Base-by-base conservation (phyloP, 345 rosid genomes). In the Hypericum perforatum region DNA sequence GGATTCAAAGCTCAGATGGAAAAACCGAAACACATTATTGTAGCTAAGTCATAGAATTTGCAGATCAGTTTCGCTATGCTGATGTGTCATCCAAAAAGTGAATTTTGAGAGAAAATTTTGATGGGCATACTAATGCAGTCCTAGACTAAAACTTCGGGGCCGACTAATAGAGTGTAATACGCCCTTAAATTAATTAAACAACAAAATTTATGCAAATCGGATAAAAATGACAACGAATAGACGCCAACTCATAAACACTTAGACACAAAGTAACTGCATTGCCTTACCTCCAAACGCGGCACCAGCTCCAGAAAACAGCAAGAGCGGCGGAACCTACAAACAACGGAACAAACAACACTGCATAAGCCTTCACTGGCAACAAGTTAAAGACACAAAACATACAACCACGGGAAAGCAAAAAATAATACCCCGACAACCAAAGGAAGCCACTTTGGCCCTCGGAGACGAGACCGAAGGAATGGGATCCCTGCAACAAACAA, bases 401-500 rank as follows among this genome's bases (percentile, higher is more conserved):
- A 46, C 32, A 45, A 16, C 12, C n/a, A 41, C 16, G 6, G 57
- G 38, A 57, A 32, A 48, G 41, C 54, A 53, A 42, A 53, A 42
- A 43, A 39, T 38, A 52, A 13, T 76, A 86, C 96, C 74, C 89
- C 96, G 32, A 81, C 76, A 36, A 82, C 74, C 60, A 85, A 80
- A 39, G 89, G 86, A 50, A 92, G 80, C 84, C 94, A 79, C 67
- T 85, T 92, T 45, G 98, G 90, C 58, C 97, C 98, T 61, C 76
- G 69, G 45, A 85, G 65, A 59, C 70, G 81, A 60, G 73, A 81
- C 61, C 77, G 85, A 63, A 88, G 78, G 70, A 75, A 77, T 1
- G 94, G 95, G 42, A 92, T 73, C 57, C 95, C 97, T 89, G 70
- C 64, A 58, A 76, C 41, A 45, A 38, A 42, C 61, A 29, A 62